Percentiles rank a stretch among this genome's conserved stretches.
Evolutionary conservation across 352 stramenopile genomes (phyloP).

Genomic region (Elongisporangium anandrum): DNA sequence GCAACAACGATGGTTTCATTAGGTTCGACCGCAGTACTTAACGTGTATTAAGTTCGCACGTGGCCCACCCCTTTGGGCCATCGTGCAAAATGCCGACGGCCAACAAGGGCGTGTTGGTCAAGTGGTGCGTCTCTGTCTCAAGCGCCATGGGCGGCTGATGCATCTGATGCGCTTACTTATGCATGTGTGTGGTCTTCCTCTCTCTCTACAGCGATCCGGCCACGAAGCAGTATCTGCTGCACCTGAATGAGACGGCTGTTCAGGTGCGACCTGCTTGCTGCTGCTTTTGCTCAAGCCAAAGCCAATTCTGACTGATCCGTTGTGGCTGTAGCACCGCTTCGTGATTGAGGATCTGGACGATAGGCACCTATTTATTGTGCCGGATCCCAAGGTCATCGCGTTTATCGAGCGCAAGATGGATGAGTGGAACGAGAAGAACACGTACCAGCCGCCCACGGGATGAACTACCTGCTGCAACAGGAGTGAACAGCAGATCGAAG

Average conservation of each 20-base stretch:
- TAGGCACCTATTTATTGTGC: constrained; percentile 83
- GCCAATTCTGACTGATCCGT: neutral
- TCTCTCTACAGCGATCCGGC: constrained; percentile 56
- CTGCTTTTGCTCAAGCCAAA: neutral
- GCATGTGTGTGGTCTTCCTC: neutral
- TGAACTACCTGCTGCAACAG: constrained; percentile 9
- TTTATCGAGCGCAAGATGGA: constrained; percentile 90
- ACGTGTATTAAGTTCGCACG: neutral
- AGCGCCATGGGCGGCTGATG: neutral
- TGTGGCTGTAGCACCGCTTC: constrained; percentile 57
- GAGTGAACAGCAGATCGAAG: neutral
- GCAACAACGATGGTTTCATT: neutral
- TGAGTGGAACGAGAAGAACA: constrained; percentile 88
- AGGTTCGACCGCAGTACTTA: neutral
- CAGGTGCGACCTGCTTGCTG: constrained; percentile 30
- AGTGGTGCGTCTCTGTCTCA: constrained; percentile 45
- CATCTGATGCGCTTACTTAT: neutral
- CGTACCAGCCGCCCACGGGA: constrained; percentile 75
- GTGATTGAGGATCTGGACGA: constrained; percentile 87
- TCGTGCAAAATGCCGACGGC: constrained; percentile 55
- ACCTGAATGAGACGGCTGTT: constrained; percentile 81
- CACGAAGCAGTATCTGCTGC: constrained; percentile 84
- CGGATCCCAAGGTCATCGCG: constrained; percentile 70
- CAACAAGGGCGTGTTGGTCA: constrained; percentile 83
- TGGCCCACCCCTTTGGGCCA: neutral